These are phyloP conservation scores for Tilletia walkeri DNA, from an alignment of 1,284 basidiomycete species.

Conservation along the genomic window DNA sequence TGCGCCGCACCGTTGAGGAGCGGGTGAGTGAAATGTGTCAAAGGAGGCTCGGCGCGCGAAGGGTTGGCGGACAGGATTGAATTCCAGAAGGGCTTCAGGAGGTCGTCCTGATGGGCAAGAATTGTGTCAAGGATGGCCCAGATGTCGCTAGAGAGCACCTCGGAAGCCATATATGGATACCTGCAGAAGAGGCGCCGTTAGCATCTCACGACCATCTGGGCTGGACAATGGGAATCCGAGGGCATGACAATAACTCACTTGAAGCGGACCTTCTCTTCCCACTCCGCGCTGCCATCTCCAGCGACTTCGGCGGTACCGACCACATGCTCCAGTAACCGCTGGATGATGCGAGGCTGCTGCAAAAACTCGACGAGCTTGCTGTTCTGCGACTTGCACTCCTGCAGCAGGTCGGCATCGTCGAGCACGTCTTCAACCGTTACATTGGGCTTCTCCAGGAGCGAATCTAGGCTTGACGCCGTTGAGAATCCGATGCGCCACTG, in stretches of 20 bases:
- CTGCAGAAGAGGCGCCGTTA: slow-evolving; percentile 17
- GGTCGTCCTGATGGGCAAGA: slow-evolving; percentile 68
- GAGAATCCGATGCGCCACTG: slow-evolving; percentile 55
- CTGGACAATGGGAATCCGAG: not conserved
- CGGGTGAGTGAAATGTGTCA: slow-evolving; percentile 51
- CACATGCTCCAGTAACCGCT: slow-evolving; percentile 76
- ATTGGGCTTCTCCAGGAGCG: slow-evolving; percentile 49
- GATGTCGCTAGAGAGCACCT: slow-evolving; percentile 92
- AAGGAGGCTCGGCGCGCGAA: slow-evolving; percentile 40
- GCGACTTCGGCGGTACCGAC: slow-evolving; percentile 77
- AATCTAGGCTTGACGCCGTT: slow-evolving; percentile 47
- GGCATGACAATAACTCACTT: slow-evolving; percentile 33
- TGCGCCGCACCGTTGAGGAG: slow-evolving; percentile 29
- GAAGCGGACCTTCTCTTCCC: slow-evolving; percentile 54
- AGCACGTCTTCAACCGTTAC: slow-evolving; percentile 77
- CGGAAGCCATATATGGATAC: slow-evolving; percentile 90
- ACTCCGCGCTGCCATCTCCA: slow-evolving; percentile 60
- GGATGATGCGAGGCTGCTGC: slow-evolving; percentile 73
- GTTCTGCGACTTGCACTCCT: slow-evolving; percentile 94
- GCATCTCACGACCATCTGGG: not conserved
- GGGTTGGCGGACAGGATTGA: slow-evolving; percentile 74
- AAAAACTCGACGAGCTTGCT: slow-evolving; percentile 81
- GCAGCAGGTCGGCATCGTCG: slow-evolving; percentile 88
- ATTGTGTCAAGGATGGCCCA: slow-evolving; percentile 91
- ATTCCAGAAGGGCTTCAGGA: slow-evolving; percentile 75